phyloP scores from a whole-genome alignment of 768 basidiomycete species.

The Suillus tomentosus region DNA sequence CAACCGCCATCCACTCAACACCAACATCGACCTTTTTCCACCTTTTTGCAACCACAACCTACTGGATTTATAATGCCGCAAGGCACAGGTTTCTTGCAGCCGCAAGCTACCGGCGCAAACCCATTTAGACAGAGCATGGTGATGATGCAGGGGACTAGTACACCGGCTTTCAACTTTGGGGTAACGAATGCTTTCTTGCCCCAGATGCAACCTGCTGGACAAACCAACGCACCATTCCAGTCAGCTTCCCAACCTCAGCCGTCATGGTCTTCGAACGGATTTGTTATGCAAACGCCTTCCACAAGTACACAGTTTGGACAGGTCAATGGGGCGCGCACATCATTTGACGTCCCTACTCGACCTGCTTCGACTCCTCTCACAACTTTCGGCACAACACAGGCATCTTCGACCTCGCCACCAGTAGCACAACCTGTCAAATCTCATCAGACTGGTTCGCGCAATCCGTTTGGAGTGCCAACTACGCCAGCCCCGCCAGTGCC shows the following conservation, averaged over 20 bases:
- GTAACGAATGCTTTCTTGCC: constrained; percentile 16
- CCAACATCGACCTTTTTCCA: constrained; percentile 55
- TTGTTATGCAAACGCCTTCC: constrained; percentile 12
- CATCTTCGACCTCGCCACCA: constrained; percentile 41
- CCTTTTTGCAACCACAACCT: constrained; percentile 57
- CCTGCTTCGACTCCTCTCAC: constrained; percentile 76
- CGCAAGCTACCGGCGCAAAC: constrained; percentile 63
- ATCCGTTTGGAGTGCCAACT: constrained; percentile 87
- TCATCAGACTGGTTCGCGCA: constrained; percentile 91
- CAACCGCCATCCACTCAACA: constrained; percentile 36
- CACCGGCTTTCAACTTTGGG: constrained; percentile 45
- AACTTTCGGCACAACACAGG: constrained; percentile 31
- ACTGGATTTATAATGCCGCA: constrained; percentile 48
- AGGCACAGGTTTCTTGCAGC: constrained; percentile 49
- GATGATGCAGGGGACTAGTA: constrained; percentile 62
- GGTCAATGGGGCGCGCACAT: neutral
- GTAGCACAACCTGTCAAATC: constrained; percentile 68
- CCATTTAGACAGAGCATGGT: constrained; percentile 85
- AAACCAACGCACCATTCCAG: constrained; percentile 18
- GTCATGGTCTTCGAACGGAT: constrained; percentile 15
- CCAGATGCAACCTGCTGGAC: constrained; percentile 20
- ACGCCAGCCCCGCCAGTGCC: constrained; percentile 65
- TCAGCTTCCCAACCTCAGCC: constrained; percentile 20
- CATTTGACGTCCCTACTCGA: constrained; percentile 46
- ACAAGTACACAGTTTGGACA: constrained; percentile 15